These are phyloP conservation scores for Colletotrichum sp. DNA, from an alignment of 2,329 filamentous ascomycete species.

Conservation along the genomic window DNA sequence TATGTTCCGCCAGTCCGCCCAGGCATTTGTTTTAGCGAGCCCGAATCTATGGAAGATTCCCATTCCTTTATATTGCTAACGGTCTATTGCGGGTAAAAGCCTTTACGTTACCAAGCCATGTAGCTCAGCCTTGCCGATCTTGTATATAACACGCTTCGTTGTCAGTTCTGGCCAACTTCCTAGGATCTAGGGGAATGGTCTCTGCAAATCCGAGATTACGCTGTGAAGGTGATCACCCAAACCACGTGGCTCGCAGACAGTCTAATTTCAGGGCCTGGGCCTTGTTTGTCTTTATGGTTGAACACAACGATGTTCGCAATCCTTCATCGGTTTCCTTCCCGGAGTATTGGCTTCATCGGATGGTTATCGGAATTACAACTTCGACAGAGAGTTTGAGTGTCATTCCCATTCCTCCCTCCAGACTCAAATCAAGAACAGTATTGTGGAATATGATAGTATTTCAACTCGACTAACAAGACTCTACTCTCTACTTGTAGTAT, in stretches of 20 bases:
- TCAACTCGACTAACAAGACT: neutral
- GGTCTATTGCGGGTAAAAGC: too few relatives aligned
- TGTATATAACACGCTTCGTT: too few relatives aligned
- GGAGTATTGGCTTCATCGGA: neutral
- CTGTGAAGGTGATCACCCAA: neutral
- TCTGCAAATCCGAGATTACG: too few relatives aligned
- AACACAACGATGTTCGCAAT: neutral
- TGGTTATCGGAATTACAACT: accelerated
- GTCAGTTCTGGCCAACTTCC: too few relatives aligned
- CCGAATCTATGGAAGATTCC: too few relatives aligned
- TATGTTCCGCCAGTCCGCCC: too few relatives aligned
- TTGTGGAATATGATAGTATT: accelerated
- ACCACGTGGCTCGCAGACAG: accelerated
- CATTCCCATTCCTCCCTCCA: neutral
- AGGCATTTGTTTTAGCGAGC: too few relatives aligned
- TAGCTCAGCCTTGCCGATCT: too few relatives aligned
- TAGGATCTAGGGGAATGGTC: too few relatives aligned
- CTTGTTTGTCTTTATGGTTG: neutral
- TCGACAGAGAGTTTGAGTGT: neutral
- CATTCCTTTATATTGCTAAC: too few relatives aligned
- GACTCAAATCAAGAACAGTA: neutral
- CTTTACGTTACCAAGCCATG: too few relatives aligned
- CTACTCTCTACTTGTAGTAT: neutral
- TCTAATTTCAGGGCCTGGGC: neutral
- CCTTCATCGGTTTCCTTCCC: neutral